Base-by-base conservation (phyloP, 2,329 filamentous ascomycete genomes). In the Geosmithia putterillii region DNA sequence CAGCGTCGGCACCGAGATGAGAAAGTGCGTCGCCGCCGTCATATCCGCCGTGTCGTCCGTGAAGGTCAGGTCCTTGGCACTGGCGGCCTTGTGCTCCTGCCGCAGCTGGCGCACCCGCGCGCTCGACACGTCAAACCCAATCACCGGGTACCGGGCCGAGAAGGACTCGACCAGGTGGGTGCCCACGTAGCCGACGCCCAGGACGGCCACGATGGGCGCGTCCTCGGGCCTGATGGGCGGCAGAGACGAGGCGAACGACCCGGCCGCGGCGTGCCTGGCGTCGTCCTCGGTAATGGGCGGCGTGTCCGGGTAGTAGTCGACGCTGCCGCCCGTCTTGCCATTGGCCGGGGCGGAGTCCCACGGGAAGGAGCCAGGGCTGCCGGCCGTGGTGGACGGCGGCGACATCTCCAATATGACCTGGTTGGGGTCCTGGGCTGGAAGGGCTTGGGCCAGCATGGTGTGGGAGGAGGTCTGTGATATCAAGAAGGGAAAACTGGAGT, bases 121-220 rank as follows among this genome's bases (percentile, higher is more conserved):
- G 19, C 60, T 53, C 1, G 65, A 70, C 4, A 73, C 59, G 44
- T 73, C 70, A 50, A 66, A 73, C n/a, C 65, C 70, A 35, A 74
- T 53, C 6, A 71, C 61, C 15, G 56, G 47, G 47, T 63, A 70
- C 15, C 54, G 50, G 2, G 47, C 54, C 9, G 63, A 60, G 46
- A 74, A 74, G 15, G 56, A 59, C 6, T 57, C 52, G 36, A 71
- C 63, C 12, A 74, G 65, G 45, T 73, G 67, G 44, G 63, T 61
- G 7, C 71, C 71, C 4, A 74, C 70, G 50, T 73, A 74, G 36
- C 71, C 71, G 15, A 73, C 67, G 3, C 71, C 71, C 21, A 74
- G 66, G 25, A 74, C 60, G 42, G 67, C 69, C 3, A 73, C 62
- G 5, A 65, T 45, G 7, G 65, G 59, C 4, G 59, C 51, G 15